phyloP scores from a whole-genome alignment of 495 filamentous ascomycete species.

The Penicillium soppii region DNA sequence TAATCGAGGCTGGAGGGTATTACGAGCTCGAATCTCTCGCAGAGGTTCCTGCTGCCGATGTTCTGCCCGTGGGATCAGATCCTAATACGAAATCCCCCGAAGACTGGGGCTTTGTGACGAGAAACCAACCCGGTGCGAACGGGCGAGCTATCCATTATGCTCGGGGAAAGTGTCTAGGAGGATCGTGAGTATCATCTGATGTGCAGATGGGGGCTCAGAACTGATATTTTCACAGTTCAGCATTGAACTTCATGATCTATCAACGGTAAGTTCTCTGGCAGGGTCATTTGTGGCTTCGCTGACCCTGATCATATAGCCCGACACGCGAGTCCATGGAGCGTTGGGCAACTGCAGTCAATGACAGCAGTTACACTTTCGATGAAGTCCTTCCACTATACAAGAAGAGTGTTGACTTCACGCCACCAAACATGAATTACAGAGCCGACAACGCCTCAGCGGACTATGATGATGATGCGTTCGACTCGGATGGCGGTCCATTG shows the following conservation, averaged over 20 bases:
- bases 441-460: conserved; percentile 41
- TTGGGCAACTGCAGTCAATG: conserved; percentile 59
- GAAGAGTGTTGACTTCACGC: conserved; percentile 50
- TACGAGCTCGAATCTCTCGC: conserved; percentile 47
- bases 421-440: conserved; percentile 39
- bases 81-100: conserved; percentile 28
- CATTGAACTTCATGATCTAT: conserved; percentile 54
- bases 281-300: neutral
- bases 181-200: conserved; percentile 23
- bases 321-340: conserved; percentile 42
- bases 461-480: conserved; percentile 40
- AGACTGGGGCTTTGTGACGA: conserved; percentile 52
- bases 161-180: conserved; percentile 34
- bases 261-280: conserved; percentile 15
- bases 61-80: conserved; percentile 17
- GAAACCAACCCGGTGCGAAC: conserved; percentile 36
- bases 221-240: conserved; percentile 23
- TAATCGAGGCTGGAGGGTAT: conserved; percentile 58
- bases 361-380: conserved; percentile 53
- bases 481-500: conserved; percentile 40
- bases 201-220: neutral
- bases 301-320: conserved; percentile 16
- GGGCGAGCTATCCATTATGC: conserved; percentile 38
- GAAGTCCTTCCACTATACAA: conserved; percentile 55
- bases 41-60: conserved; percentile 36